Base-by-base conservation (phyloP, 768 basidiomycete genomes). In the Termitomyces sp. region DNA sequence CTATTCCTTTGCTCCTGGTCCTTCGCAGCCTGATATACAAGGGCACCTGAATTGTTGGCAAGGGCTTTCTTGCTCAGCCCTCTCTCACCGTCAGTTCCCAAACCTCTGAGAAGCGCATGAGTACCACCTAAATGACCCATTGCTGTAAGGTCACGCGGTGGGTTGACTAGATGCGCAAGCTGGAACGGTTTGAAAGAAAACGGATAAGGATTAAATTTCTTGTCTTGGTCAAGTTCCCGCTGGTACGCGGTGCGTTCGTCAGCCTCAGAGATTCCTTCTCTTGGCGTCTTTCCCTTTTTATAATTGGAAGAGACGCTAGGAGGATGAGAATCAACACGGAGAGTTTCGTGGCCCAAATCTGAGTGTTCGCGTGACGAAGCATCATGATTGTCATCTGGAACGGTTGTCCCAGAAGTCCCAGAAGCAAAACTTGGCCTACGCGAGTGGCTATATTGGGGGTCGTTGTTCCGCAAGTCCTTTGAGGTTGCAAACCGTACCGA, bases 161-260 rank as follows among this genome's bases (percentile, higher is more conserved):
- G 94, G 69, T 98, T 95, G 39, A 98, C 85, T 55, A 97, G 81
- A 60, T 85, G 83, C 1, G 95, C 95, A 16, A 98, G 85, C 52
- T 80, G 76, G 60, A 79, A 82, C 0, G 95, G 92, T 57, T 85
- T 86, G 67, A 87, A 86, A 12, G 67, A 69, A 71, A 96, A 97
- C 0, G 93, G 91, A 1, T 81, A 71, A 1, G 87, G 83, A 68
- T 95, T 81, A 34, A 75, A 66, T 24, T 67, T 70, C 31, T 68
- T 70, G 59, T 78, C 76, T 58, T 76, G 74, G 20, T 72, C 73
- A 12, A 76, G 68, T 56, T 75, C 74, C 8, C 64, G 61, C 62
- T 77, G 72, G 45, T 75, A 71, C 0, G 71, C 57, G 7, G 73
- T 73, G 44, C 68, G 58, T 22, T 73, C 70, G 9, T 64, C 66